Percentiles rank a stretch among this genome's conserved stretches.
Evolutionary conservation across 495 filamentous ascomycete genomes (phyloP).

Genomic region (Neurospora pannonica): DNA sequence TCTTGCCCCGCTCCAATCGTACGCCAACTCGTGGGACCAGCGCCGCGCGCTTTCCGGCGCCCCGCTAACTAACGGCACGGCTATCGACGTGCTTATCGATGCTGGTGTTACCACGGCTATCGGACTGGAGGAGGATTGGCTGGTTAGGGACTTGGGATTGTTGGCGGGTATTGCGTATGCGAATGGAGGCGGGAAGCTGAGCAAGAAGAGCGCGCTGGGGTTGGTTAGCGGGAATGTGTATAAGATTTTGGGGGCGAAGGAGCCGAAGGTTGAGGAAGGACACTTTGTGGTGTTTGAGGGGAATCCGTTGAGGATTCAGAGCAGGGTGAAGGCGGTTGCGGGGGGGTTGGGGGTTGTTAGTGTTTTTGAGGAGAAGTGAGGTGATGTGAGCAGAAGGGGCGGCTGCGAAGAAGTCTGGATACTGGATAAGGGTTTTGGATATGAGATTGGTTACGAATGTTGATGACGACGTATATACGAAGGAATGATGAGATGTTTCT

Average conservation of each 20-base stretch:
- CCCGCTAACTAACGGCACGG: slow-evolving; percentile 43
- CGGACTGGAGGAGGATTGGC: slow-evolving; percentile 39
- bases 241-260: slow-evolving; percentile 34
- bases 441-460: background rate
- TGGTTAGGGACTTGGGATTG: slow-evolving; percentile 36
- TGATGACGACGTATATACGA: background rate
- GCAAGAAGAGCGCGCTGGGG: slow-evolving; percentile 22
- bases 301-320: slow-evolving; percentile 34
- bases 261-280: slow-evolving; percentile 13
- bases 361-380: slow-evolving; percentile 12
- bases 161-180: slow-evolving; percentile 40
- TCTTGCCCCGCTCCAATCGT: slow-evolving; percentile 35
- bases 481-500: background rate
- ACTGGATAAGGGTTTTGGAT: too few relatives aligned
- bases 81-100: slow-evolving; percentile 33
- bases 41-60: slow-evolving; percentile 38
- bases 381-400: too few relatives aligned
- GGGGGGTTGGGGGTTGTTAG: slow-evolving; percentile 23
- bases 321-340: slow-evolving; percentile 30
- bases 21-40: slow-evolving; percentile 36
- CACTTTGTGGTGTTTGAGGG: slow-evolving; percentile 40
- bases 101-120: slow-evolving; percentile 38
- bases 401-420: too few relatives aligned
- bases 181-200: slow-evolving; percentile 41
- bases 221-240: slow-evolving; percentile 41